phyloP scores from a whole-genome alignment of 495 filamentous ascomycete species.

The Neurospora sp. region DNA sequence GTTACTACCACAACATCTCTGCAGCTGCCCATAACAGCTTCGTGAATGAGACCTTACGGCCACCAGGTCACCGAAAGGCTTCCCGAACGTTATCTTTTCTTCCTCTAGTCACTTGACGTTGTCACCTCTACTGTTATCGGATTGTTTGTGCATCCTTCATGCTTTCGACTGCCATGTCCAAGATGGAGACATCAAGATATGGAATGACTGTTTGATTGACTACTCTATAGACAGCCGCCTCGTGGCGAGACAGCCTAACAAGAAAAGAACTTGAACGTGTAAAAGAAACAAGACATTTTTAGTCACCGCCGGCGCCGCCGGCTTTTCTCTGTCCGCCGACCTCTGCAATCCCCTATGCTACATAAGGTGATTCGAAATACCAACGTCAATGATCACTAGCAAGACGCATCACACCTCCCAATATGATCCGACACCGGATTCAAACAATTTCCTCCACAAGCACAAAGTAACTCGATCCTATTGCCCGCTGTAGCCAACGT shows the following conservation, averaged over 20 bases:
- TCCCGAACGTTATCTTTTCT: not conserved
- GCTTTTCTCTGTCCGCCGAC: not conserved
- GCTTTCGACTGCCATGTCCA: too few species aligned
- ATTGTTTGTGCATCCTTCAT: too few species aligned
- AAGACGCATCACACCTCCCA: constrained; percentile 20
- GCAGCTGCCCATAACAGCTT: not conserved
- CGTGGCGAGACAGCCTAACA: not conserved
- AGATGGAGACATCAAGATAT: not conserved
- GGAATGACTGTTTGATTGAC: not conserved
- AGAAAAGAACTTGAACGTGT: not conserved
- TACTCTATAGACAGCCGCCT: not conserved
- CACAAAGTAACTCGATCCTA: constrained; percentile 28
- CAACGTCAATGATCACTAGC: not conserved
- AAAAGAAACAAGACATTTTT: not conserved
- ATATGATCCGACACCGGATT: constrained; percentile 23
- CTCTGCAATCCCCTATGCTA: not conserved
- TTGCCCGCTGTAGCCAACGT: constrained; percentile 12
- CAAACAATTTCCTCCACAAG: constrained; percentile 28
- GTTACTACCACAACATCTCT: not conserved
- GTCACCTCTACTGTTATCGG: too few species aligned
- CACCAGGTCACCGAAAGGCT: not conserved
- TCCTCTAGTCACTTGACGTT: not conserved
- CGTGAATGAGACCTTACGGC: not conserved
- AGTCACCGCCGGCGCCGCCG: not conserved
- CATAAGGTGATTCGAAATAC: not conserved